Base-by-base conservation (phyloP, 768 basidiomycete species). In the Sporobolomyces phaffii region DNA sequence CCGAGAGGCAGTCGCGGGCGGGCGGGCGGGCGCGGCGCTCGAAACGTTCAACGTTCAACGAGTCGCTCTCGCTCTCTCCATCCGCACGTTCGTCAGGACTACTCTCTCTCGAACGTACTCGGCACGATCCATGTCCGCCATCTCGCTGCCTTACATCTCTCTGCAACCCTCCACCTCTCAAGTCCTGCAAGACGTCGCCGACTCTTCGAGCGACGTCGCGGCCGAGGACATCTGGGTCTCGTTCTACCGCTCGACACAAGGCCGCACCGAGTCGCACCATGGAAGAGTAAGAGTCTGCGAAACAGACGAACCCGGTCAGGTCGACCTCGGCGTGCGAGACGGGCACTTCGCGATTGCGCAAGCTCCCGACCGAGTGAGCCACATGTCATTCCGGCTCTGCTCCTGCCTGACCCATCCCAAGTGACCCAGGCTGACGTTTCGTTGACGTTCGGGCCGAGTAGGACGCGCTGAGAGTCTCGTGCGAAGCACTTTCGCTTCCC, bases 201-300 rank as follows among this genome's bases (percentile, higher is more conserved):
- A 36, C 18, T 54, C 65, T 1, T 0, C 24, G 5, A 33, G 33
- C 15, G 0, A 20, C 10, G 29, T 59, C 50, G 62, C 48, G 1
- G 54, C 54, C 6, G 88, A 90, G 64, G 81, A 81, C 63, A 83
- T 87, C 75, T 90, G 87, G 87, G 77, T 89, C 3, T 89, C 88
- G 5, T 86, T 85, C 74, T 90, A 90, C 78, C 26, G 57, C 58
- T 1, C 76, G 33, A 3, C 5, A 76, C 18, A 81, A 82, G 63
- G 49, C 76, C 0, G 48, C 31, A 34, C n/a, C 9, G 14, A 13
- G 18, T 14, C 34, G 5, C 82, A 87, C 1, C 88, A 90, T 73
- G 84, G 85, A 0, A 86, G 85, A 77, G 80, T 87, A 28, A 77
- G 78, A 29, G 82, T 83, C 6, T 75, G 79, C 47, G 78, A 85